phyloP scores from a whole-genome alignment of 1,139 yeast genomes.

The Debaryomyces nepalensis region DNA sequence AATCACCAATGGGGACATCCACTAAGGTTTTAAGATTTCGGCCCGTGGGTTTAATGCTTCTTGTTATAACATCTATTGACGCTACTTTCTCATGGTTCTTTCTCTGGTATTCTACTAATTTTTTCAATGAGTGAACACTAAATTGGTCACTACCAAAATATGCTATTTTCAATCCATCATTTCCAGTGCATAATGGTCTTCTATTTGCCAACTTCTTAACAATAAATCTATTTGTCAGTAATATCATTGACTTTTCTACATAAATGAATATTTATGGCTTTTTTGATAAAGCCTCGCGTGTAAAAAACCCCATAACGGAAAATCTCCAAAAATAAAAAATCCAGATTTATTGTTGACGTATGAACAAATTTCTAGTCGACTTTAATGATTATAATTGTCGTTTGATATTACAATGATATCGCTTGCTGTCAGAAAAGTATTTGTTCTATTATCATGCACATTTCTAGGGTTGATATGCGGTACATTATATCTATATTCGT shows the following conservation, averaged over 20 bases:
- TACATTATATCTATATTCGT: conserved; percentile 61
- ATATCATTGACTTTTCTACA: conserved; percentile 1
- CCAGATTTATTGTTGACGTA: conserved; percentile 3
- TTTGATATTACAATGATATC: conserved; percentile 20
- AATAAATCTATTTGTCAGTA: not conserved
- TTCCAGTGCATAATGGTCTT: conserved; percentile 2
- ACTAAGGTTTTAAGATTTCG: conserved; percentile 52
- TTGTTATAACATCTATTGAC: conserved; percentile 64
- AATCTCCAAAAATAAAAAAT: not conserved
- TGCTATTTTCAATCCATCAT: conserved; percentile 41
- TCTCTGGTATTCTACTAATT: conserved; percentile 42
- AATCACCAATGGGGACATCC: conserved; percentile 61
- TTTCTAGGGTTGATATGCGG: conserved; percentile 61
- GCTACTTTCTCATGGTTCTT: conserved; percentile 35
- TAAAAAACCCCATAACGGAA: conserved; percentile 4
- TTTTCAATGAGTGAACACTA: conserved; percentile 61
- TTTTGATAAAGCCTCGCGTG: conserved; percentile 8
- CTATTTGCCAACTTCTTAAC: not conserved
- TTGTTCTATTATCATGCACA: conserved; percentile 51
- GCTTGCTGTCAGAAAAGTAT: conserved; percentile 36
- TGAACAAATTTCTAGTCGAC: not conserved
- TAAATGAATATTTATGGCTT: too few relatives aligned
- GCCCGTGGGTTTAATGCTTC: conserved; percentile 75
- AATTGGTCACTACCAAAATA: conserved; percentile 86
- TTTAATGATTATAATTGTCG: conserved; percentile 6